Conservation (phyloP, 192 early-diverging fungal genomes). For the Backusella australiensis region DNA sequence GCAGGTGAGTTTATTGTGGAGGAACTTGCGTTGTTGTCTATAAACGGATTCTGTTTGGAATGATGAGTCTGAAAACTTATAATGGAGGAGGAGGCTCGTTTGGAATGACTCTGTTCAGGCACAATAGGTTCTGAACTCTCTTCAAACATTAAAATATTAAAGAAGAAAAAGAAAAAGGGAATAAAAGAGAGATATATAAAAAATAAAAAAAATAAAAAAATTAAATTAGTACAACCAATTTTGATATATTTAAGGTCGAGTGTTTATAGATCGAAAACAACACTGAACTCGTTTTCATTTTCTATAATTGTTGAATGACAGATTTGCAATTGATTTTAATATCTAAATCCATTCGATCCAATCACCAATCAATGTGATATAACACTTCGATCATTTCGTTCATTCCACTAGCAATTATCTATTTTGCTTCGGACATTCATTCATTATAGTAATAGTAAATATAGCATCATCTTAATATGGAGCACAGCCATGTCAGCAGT, state of each 20-base stretch:
- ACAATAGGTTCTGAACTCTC: slow-evolving; percentile 9
- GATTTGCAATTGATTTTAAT: not conserved
- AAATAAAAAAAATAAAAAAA: not conserved
- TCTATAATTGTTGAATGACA: not conserved
- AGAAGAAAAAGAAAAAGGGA: not conserved
- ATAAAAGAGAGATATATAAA: not conserved
- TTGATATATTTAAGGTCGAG: too few species aligned
- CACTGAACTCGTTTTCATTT: not conserved
- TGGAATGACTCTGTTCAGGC: not conserved
- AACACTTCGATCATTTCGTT: not conserved
- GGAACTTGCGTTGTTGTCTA: slow-evolving; percentile 9
- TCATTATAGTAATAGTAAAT: too few species aligned
- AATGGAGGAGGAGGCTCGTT: not conserved
- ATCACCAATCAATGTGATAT: not conserved
- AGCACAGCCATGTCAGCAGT: too few species aligned
- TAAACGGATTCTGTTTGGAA: not conserved
- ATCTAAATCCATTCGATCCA: not conserved
- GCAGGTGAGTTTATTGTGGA: not conserved
- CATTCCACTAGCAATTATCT: too few species aligned
- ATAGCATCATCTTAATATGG: too few species aligned
- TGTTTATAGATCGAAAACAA: not conserved
- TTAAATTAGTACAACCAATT: not conserved
- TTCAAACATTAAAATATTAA: not conserved
- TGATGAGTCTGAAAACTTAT: slow-evolving; percentile 4
- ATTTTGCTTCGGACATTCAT: too few species aligned